phyloP scores from a whole-genome alignment of 1,284 basidiomycete species.

The Polyporus tsugae region DNA sequence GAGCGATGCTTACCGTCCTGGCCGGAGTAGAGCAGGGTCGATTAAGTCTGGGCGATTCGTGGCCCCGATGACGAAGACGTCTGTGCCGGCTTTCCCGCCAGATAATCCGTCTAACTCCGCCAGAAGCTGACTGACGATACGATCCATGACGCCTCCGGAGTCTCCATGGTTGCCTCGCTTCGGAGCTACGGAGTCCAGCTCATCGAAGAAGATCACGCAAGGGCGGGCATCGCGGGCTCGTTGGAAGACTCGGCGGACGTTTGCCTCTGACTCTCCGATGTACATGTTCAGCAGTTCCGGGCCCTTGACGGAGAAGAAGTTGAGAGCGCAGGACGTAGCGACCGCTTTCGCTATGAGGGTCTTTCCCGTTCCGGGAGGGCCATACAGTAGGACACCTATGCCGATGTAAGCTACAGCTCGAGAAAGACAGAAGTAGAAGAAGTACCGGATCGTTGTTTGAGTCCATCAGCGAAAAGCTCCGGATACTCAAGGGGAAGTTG shows the following conservation, averaged over 20 bases:
- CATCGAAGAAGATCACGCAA: constrained; percentile 98
- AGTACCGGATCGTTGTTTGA: constrained; percentile 95
- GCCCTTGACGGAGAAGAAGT: constrained; percentile 97
- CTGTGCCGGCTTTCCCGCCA: constrained; percentile 61
- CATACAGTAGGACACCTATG: constrained; percentile 87
- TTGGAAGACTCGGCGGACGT: constrained; percentile 93
- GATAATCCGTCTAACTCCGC: constrained; percentile 96
- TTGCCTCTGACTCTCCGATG: constrained; percentile 98
- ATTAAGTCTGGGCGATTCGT: constrained; percentile 97
- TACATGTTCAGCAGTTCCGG: constrained; percentile 98
- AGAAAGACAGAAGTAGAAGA: background rate
- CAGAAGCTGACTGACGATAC: constrained; percentile 95
- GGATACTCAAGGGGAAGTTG: constrained; percentile 96
- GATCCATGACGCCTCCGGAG: constrained; percentile 96
- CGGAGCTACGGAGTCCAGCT: constrained; percentile 96
- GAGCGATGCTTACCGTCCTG: constrained; percentile 70
- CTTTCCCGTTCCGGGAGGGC: constrained; percentile 97
- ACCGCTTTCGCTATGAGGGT: constrained; percentile 94
- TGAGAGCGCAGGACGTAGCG: constrained; percentile 91
- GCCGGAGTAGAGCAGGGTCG: constrained; percentile 92
- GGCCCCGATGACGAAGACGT: constrained; percentile 97
- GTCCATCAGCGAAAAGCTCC: constrained; percentile 90
- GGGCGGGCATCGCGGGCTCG: constrained; percentile 90
- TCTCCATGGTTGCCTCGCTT: constrained; percentile 96
- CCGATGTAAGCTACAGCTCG: background rate